A percentile compares a stretch with the other conserved stretches of the same genome.
Conservation (phyloP, 2,329 filamentous ascomycete genomes). For the Scolecobasidium constrictum region DNA sequence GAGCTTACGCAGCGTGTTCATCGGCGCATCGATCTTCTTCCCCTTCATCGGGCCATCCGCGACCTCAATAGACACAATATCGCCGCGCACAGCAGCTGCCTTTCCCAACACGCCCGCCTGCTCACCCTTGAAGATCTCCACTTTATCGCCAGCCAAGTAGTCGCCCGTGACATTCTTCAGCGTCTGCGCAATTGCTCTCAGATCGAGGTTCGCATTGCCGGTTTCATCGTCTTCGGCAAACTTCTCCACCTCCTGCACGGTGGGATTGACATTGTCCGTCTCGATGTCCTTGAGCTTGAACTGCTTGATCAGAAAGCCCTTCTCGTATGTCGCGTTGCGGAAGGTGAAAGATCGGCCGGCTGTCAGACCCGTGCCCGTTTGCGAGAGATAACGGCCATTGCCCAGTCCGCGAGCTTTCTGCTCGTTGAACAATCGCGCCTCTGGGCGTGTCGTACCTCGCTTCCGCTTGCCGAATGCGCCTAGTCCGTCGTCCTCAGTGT, state of each 20-base stretch:
- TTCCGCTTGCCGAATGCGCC: conserved; percentile 62
- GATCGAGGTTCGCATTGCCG: conserved; percentile 84
- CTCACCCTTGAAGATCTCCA: conserved; percentile 92
- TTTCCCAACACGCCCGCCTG: conserved; percentile 84
- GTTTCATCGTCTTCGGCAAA: conserved; percentile 80
- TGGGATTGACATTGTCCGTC: conserved; percentile 86
- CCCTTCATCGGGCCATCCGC: conserved; percentile 72
- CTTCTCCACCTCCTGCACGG: conserved; percentile 87
- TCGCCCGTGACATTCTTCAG: conserved; percentile 76
- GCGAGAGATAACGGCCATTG: conserved; percentile 54
- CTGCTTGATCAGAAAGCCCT: conserved; percentile 88
- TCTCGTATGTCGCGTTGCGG: conserved; percentile 78
- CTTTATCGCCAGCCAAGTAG: conserved; percentile 88
- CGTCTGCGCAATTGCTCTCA: conserved; percentile 81
- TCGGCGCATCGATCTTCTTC: conserved; percentile 82
- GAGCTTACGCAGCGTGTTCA: conserved; percentile 82
- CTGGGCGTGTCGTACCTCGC: conserved; percentile 58
- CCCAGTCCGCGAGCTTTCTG: conserved; percentile 74
- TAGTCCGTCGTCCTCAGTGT: conserved; percentile 68
- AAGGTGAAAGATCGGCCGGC: conserved; percentile 59
- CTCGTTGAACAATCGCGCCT: conserved; percentile 86
- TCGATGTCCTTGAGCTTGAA: conserved; percentile 79
- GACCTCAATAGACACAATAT: conserved; percentile 84
- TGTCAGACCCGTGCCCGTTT: background rate
- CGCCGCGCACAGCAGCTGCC: conserved; percentile 74